phyloP scores from a whole-genome alignment of 129 eudicot genomes.

The Saussurea involucrata region DNA sequence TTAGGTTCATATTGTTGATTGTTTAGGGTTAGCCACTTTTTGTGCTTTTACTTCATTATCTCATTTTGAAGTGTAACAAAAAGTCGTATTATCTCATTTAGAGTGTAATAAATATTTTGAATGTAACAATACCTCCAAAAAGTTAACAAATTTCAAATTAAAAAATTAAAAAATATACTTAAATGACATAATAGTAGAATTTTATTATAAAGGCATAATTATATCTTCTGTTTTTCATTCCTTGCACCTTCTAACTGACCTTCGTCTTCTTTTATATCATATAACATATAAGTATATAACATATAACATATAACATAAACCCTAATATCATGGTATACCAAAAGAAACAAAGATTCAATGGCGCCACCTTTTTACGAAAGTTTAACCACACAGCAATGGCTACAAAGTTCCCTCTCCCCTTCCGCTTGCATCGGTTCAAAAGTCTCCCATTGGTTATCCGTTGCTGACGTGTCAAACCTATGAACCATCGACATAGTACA shows the following conservation, averaged over 20 bases:
- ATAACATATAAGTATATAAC: not conserved
- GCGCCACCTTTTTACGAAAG: constrained; percentile 13
- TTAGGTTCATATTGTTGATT: no score
- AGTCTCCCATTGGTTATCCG: constrained; percentile 39
- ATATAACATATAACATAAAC: not conserved
- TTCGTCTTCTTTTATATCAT: not conserved
- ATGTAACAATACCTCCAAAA: no score
- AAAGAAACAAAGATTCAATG: not conserved
- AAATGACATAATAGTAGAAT: not conserved
- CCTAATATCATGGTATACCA: not conserved
- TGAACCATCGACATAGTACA: constrained; percentile 41
- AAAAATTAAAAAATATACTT: not conserved
- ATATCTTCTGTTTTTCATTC: not conserved
- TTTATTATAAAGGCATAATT: not conserved
- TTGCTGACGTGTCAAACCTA: constrained; percentile 44
- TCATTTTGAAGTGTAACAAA: no score
- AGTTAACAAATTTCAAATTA: no score
- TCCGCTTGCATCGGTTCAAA: constrained; percentile 38
- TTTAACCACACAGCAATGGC: constrained; percentile 53
- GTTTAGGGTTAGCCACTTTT: no score
- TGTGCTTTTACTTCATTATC: no score
- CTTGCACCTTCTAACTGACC: not conserved
- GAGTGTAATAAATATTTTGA: no score
- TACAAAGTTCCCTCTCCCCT: constrained; percentile 50
- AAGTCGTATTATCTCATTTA: no score